phyloP scores from a whole-genome alignment of 495 filamentous ascomycete species.

The Hypoxylon crocopeplum region DNA sequence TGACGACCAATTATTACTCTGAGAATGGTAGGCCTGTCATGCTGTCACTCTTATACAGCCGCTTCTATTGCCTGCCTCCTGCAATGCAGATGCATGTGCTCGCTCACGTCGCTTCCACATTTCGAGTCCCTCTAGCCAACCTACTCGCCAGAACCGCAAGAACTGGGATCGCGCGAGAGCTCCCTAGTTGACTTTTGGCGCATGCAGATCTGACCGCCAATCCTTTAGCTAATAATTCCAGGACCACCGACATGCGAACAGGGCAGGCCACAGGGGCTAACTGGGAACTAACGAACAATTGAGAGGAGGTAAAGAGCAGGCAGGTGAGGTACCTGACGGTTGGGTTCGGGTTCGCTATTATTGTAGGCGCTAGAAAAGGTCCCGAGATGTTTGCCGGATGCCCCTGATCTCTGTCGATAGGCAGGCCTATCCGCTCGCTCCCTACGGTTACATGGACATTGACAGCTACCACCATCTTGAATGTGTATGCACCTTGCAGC shows the following conservation, averaged over 20 bases:
- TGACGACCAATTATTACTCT: slow-evolving; percentile 26
- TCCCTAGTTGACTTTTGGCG: slow-evolving; percentile 10
- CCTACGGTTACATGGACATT: slow-evolving; percentile 1
- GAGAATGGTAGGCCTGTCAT: slow-evolving; percentile 9
- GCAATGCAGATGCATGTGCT: slow-evolving; percentile 36
- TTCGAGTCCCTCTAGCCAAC: slow-evolving; percentile 14
- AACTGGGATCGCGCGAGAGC: slow-evolving; percentile 13
- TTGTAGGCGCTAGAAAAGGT: slow-evolving; percentile 34
- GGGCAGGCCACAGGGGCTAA: slow-evolving; percentile 23
- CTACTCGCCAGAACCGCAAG: slow-evolving; percentile 10
- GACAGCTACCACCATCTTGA: not conserved
- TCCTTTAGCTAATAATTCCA: slow-evolving; percentile 26
- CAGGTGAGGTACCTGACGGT: slow-evolving; percentile 14
- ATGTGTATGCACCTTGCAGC: slow-evolving; percentile 30
- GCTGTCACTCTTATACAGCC: slow-evolving; percentile 25
- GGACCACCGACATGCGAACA: slow-evolving; percentile 24
- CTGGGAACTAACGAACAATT: not conserved
- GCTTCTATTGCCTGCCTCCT: slow-evolving; percentile 32
- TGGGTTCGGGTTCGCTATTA: slow-evolving; percentile 23
- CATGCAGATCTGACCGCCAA: slow-evolving; percentile 31
- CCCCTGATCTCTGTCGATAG: slow-evolving; percentile 3
- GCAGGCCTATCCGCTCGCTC: not conserved
- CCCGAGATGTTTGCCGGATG: slow-evolving; percentile 35
- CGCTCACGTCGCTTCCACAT: slow-evolving; percentile 27
- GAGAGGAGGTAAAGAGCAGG: slow-evolving; percentile 9